Percentiles rank a stretch among this genome's conserved stretches.
Conservation (phyloP, 768 basidiomycete species). For the Aureoboletus auriporus region DNA sequence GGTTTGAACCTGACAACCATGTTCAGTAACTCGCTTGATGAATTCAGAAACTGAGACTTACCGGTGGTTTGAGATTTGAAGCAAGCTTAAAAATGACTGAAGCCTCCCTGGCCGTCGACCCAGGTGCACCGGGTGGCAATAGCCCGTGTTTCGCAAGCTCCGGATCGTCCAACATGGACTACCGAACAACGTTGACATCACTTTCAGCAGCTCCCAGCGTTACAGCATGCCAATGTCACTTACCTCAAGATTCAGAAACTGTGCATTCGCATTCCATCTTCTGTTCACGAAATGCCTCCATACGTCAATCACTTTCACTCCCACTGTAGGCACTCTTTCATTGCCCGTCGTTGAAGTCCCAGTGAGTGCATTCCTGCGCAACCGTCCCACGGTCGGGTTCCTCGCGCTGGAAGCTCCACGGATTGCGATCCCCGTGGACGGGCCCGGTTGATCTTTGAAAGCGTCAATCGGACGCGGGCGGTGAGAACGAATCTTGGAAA, state of each 20-base stretch:
- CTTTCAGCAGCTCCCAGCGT: background rate
- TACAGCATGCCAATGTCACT: conserved; percentile 24
- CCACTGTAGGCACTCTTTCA: conserved; percentile 17
- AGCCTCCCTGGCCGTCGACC: conserved; percentile 61
- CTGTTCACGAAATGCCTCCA: conserved; percentile 74
- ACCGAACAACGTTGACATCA: conserved; percentile 9
- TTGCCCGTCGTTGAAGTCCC: conserved; percentile 9
- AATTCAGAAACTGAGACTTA: conserved; percentile 27
- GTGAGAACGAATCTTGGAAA: conserved; percentile 58
- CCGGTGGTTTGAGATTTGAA: conserved; percentile 69
- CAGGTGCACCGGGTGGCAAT: conserved; percentile 62
- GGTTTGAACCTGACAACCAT: conserved; percentile 55
- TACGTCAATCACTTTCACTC: conserved; percentile 50
- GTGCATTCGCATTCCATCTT: conserved; percentile 65
- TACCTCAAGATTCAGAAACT: conserved; percentile 82
- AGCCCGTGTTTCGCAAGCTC: conserved; percentile 70
- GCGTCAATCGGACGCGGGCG: conserved; percentile 58
- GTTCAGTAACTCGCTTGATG: background rate
- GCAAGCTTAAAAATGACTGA: conserved; percentile 90
- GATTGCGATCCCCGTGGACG: conserved; percentile 53
- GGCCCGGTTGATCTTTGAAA: conserved; percentile 47
- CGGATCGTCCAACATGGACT: conserved; percentile 80
- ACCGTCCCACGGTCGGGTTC: conserved; percentile 42
- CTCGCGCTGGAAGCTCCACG: conserved; percentile 57
- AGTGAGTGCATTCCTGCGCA: conserved; percentile 58